Evolutionary conservation across 352 stramenopile species (phyloP).

Genomic region (Pythium phragmitis): DNA sequence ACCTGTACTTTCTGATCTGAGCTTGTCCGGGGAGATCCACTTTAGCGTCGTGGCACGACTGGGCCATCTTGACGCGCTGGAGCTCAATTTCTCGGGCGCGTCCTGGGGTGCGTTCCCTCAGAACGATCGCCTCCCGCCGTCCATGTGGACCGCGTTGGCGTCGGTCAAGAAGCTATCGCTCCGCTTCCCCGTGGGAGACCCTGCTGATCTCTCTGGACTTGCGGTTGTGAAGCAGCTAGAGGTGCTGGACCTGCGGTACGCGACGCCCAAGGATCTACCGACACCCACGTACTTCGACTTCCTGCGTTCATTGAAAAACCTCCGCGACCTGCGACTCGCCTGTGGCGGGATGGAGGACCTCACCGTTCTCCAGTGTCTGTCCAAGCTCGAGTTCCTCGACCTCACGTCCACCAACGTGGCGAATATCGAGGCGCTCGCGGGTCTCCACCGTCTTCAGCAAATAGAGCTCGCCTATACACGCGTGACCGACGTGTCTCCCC

Average conservation of each 20-base stretch:
- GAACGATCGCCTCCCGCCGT: not conserved
- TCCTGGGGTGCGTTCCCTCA: conserved; percentile 10
- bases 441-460: not conserved
- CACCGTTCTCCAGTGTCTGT: not conserved
- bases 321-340: conserved; percentile 9
- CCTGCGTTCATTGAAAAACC: conserved; percentile 5
- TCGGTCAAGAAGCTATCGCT: conserved; percentile 9
- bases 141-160: conserved; percentile 9
- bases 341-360: conserved; percentile 13
- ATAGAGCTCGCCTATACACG: conserved; percentile 16
- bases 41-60: conserved; percentile 6
- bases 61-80: not conserved
- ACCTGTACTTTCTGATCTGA: conserved; percentile 3
- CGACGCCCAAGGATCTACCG: conserved; percentile 14
- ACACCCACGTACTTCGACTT: conserved; percentile 15
- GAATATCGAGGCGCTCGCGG: conserved; percentile 5
- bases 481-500: conserved; percentile 7
- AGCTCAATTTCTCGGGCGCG: conserved; percentile 10
- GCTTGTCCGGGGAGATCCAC: conserved; percentile 21
- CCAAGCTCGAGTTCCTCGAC: conserved; percentile 14
- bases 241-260: conserved; percentile 18
- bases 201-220: conserved; percentile 12
- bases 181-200: conserved; percentile 13
- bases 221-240: conserved; percentile 2
- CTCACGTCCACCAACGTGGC: conserved; percentile 15